A percentile compares a stretch with the other conserved stretches of the same genome.
Evolutionary conservation across 140 eudicot species (phyloP).

Genomic region (Cichorium intybus): DNA sequence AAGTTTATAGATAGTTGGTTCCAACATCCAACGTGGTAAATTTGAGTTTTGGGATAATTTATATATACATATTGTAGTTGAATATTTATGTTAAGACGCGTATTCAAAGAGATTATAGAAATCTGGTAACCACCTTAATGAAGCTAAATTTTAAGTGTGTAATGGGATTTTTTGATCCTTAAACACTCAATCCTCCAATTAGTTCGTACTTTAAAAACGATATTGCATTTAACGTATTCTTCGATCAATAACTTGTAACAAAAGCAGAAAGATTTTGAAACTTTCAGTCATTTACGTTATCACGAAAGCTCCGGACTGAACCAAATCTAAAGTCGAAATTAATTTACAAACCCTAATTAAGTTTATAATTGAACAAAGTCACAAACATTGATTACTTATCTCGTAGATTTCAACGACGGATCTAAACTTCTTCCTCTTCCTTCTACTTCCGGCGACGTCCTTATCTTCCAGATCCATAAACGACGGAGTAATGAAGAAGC

Average conservation of each 20-base stretch:
- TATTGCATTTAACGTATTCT: neutral
- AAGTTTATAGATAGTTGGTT: no score
- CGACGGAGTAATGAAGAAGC: neutral
- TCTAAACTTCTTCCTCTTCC: slow-evolving; percentile 30
- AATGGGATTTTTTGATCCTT: no score
- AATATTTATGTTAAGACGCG: no score
- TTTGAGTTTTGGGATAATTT: no score
- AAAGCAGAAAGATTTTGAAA: neutral
- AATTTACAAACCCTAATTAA: neutral
- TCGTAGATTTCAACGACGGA: slow-evolving; percentile 30
- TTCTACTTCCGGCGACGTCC: neutral
- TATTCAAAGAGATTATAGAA: no score
- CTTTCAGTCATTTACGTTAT: slow-evolving; percentile 1
- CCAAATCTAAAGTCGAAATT: neutral
- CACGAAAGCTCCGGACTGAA: neutral
- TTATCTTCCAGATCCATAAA: neutral
- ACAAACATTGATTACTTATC: slow-evolving; percentile 13
- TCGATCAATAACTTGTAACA: neutral
- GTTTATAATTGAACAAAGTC: neutral
- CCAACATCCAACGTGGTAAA: no score
- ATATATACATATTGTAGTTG: no score
- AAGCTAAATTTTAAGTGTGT: no score
- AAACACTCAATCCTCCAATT: no score
- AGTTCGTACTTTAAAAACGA: neutral
- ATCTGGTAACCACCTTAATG: no score